Evolutionary conservation across 75 land plant genomes (phyloP), one percentile per base, ranked within the genome.

Genomic region (Cunninghamia lanceolata): DNA sequence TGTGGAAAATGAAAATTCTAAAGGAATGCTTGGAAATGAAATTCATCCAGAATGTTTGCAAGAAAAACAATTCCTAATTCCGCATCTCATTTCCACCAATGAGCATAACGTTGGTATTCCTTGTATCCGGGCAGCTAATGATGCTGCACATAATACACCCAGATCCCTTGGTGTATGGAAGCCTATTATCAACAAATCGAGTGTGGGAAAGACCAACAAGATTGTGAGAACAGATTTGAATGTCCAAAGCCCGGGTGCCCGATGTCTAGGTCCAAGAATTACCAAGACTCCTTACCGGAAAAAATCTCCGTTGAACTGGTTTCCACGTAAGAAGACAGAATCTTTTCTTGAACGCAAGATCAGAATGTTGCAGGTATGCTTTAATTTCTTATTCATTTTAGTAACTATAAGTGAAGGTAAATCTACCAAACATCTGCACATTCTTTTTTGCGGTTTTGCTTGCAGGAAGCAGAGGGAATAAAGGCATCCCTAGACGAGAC

Each of bases 271-370:
- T n/a, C 1, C 50, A 43, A 80, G 47, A 28, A 80, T 28, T 45
- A 28, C 25, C 82, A 80, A 80, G 50, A 80, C 82, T 80, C 82
- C 82, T 80, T 80, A 80, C 28, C 82, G 82, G 82, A 80, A 80
- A 80, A 80, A 45, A 0, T 86, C 87, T 36, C 89, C 89, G 1
- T 25, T 88, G 35, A 88, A 86, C n/a, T 90, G 91, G 91, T 90
- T 90, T 82, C 91, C 91, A 2, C 59, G 91, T 34, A 88, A 88
- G 87, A 88, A 88, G 16, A 86, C 85, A 34, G 91, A 90, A 47
- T 86, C 91, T 4, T 88, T 53, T 79, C 90, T 90, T 21, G 90
- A 90, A 59, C 91, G 90, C 50, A 90, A 90, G 83, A 90, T 90
- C 74, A 87, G 90, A 74, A 88, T 88, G 91, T 82, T 90, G 66